These are phyloP conservation scores for Drechslerella stenobrocha DNA, from an alignment of 2,329 filamentous ascomycete genomes.

Conservation along the genomic window DNA sequence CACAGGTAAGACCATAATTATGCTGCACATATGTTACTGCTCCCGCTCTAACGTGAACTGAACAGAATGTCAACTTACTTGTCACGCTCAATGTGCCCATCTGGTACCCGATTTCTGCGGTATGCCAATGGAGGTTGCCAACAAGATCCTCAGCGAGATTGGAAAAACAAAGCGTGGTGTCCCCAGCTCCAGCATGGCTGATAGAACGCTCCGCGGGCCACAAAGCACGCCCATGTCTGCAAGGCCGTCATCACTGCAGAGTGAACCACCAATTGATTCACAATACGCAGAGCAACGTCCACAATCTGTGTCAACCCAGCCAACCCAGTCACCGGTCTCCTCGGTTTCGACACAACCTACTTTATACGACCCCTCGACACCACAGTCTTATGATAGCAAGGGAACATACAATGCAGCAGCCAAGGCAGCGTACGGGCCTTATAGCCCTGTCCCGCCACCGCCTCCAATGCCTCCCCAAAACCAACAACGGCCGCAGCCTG, in stretches of 20 bases:
- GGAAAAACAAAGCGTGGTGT: conserved; percentile 62
- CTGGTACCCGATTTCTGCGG: conserved; percentile 98
- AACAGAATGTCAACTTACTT: conserved; percentile 84
- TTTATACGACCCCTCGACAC: conserved; percentile 55
- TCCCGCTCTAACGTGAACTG: background rate
- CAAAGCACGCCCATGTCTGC: conserved; percentile 10
- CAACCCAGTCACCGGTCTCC: conserved; percentile 27
- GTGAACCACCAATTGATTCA: conserved; percentile 51
- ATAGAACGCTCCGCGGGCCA: conserved; percentile 24
- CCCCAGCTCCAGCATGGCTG: conserved; percentile 30
- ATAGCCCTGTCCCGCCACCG: conserved; percentile 57
- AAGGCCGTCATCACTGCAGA: conserved; percentile 56
- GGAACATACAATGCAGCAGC: conserved; percentile 56
- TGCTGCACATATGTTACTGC: conserved; percentile 1
- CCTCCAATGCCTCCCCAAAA: conserved; percentile 20
- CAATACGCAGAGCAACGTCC: conserved; percentile 51
- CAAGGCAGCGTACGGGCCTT: conserved; percentile 61
- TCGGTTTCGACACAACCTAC: conserved; percentile 51
- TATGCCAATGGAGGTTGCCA: conserved; percentile 97
- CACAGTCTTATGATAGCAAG: conserved; percentile 26
- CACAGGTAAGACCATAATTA: conserved; percentile 64
- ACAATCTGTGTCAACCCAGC: conserved; percentile 50
- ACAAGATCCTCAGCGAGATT: conserved; percentile 86
- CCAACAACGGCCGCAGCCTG: conserved; percentile 14
- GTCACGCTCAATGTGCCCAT: conserved; percentile 87